These are phyloP conservation scores for Globisporangium viniferum DNA, from an alignment of 352 stramenopile genomes.

Conservation along the genomic window DNA sequence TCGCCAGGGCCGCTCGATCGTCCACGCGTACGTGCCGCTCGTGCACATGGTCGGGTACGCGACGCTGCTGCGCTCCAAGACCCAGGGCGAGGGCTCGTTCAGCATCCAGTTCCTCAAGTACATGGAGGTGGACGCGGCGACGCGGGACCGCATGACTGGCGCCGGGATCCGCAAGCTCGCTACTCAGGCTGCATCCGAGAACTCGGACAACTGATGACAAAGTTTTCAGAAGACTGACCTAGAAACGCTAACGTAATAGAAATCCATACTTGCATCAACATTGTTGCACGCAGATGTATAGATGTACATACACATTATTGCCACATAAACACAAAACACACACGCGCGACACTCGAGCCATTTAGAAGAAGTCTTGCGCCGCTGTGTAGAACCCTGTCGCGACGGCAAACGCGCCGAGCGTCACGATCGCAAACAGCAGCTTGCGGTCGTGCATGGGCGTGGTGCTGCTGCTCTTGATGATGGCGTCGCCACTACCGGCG, in stretches of 20 bases:
- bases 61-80: conserved; percentile 75
- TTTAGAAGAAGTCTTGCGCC: conserved; percentile 21
- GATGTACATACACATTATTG: too few species aligned
- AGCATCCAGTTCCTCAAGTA: conserved; percentile 75
- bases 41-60: conserved; percentile 80
- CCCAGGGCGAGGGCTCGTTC: conserved; percentile 77
- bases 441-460: neutral
- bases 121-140: conserved; percentile 49
- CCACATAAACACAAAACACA: too few species aligned
- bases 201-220: conserved; percentile 1
- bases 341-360: too few species aligned
- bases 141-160: conserved; percentile 42
- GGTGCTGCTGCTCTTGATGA: neutral
- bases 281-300: too few species aligned
- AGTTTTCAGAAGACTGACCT: neutral
- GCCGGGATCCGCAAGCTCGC: conserved; percentile 7
- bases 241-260: conserved; percentile 1
- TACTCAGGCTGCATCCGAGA: neutral
- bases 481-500: neutral
- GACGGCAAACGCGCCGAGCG: conserved; percentile 21
- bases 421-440: conserved; percentile 17
- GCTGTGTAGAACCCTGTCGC: conserved; percentile 22
- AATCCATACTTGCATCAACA: conserved; percentile 1
- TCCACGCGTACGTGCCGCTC: conserved; percentile 66
- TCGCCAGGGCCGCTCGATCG: conserved; percentile 43